Conservation (phyloP, 352 stramenopile species). For the Pythium utonaiense region DNA sequence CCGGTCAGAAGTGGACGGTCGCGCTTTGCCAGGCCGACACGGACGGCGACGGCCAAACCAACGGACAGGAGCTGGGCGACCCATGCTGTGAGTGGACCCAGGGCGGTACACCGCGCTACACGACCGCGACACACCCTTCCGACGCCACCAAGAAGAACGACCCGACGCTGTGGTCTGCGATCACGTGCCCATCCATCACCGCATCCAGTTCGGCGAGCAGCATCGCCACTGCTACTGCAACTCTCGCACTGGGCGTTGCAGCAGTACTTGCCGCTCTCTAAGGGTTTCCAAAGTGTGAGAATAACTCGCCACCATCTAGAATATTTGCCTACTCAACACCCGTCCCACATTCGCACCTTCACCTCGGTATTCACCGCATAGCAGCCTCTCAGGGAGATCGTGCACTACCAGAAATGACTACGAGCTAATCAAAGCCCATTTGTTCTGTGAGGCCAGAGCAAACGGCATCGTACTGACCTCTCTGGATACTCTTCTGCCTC, state of each 20-base stretch:
- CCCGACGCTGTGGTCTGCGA: slow-evolving; percentile 5
- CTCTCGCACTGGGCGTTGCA: not conserved
- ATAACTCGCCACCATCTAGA: too few species aligned
- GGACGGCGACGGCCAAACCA: slow-evolving; percentile 49
- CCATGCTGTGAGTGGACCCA: slow-evolving; percentile 33
- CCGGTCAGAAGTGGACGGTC: slow-evolving; percentile 21
- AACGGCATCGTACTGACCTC: not conserved
- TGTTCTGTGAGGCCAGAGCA: not conserved
- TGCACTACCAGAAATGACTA: too few species aligned
- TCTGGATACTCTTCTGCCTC: not conserved
- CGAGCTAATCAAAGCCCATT: not conserved
- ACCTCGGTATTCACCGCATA: too few species aligned
- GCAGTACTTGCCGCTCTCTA: not conserved
- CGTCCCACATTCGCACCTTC: too few species aligned
- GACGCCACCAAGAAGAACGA: slow-evolving; percentile 8
- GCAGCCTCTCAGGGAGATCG: too few species aligned
- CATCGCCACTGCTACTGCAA: not conserved
- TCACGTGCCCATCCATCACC: slow-evolving; percentile 15
- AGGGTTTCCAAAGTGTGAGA: too few species aligned
- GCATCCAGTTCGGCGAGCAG: not conserved
- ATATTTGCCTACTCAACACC: too few species aligned
- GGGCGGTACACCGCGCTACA: slow-evolving; percentile 9
- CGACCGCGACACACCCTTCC: slow-evolving; percentile 5
- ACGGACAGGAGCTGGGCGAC: slow-evolving; percentile 56
- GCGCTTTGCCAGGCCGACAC: slow-evolving; percentile 45